Conservation (phyloP, 306 rosid species). For the Hippophae tibetana region DNA sequence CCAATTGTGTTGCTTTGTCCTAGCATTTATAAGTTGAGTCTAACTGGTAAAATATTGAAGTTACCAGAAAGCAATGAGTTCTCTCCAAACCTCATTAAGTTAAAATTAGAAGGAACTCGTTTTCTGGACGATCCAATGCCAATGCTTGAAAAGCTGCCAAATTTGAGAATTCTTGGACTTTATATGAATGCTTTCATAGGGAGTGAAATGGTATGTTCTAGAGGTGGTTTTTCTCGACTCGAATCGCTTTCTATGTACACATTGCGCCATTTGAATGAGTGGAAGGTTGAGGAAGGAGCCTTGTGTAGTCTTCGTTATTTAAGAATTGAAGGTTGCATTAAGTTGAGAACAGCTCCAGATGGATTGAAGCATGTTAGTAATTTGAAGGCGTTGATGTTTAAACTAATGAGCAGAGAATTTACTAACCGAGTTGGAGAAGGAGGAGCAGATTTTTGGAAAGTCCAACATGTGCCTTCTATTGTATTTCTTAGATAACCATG, state of each 20-base stretch:
- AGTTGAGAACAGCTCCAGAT: constrained; percentile 32
- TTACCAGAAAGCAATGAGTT: too few relatives aligned
- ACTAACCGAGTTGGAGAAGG: constrained; percentile 20
- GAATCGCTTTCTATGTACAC: neutral
- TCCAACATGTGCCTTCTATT: constrained; percentile 45
- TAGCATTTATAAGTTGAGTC: too few relatives aligned
- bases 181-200: too few relatives aligned
- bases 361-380: constrained; percentile 22
- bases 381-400: constrained; percentile 31
- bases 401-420: constrained; percentile 29
- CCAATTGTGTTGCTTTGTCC: too few relatives aligned
- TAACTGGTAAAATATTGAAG: too few relatives aligned
- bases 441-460: constrained; percentile 42
- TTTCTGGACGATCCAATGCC: too few relatives aligned
- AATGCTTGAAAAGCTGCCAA: too few relatives aligned
- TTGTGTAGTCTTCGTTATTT: neutral
- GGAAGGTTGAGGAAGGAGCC: constrained; percentile 3
- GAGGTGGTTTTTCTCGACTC: constrained; percentile 1
- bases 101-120: too few relatives aligned
- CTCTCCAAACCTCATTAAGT: too few relatives aligned
- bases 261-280: neutral
- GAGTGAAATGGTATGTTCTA: neutral
- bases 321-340: neutral
- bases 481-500: neutral
- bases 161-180: too few relatives aligned